Evolutionary conservation across 2,329 filamentous ascomycete species (phyloP), one percentile per base, ranked within the genome.

Genomic region (Alternaria sp.): DNA sequence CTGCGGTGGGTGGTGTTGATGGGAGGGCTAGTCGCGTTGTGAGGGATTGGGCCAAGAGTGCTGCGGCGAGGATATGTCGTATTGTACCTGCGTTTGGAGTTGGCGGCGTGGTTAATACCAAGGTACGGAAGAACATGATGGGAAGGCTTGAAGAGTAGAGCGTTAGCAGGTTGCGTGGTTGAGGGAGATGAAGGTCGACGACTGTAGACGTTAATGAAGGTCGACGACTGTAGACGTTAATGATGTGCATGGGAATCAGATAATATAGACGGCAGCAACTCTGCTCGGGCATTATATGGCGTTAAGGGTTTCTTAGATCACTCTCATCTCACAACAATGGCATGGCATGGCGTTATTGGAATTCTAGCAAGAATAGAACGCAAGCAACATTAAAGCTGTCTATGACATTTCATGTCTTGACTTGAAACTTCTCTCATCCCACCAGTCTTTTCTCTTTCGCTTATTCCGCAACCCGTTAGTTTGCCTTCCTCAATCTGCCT

Each of bases 51-150:
- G 79, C 84, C 17, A 84, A 89, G 63, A 94, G 90, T 75, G 86
- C 87, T 29, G 78, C 86, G 56, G 93, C 93, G 26, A 81, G 93
- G 53, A 90, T 97, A 78, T 90, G 90, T 60, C 85, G 93, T 71
- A 96, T 97, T 59, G 84, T 97, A 2, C 93, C 93, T 17, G 93
- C 93, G 0, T 97, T 94, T 81, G 93, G 93, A 2, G 84, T 96
- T 11, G 93, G 93, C 0, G 93, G 93, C 0, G 91, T 96, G 10
- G 90, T 95, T 10, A 97, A 97, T 78, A 84, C 84, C 58, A 88
- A 90, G 71, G 82, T 94, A 42, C 84, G 93, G 67, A 82, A 80
- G 71, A 80, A 74, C 52, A 73, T 94, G 67, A 93, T 96, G 89
- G 80, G 80, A 29, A 61, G 49, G 58, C 45, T 78, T 40, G 74